phyloP scores from a whole-genome alignment of 139 green algal species.

The Micromonas commoda region DNA sequence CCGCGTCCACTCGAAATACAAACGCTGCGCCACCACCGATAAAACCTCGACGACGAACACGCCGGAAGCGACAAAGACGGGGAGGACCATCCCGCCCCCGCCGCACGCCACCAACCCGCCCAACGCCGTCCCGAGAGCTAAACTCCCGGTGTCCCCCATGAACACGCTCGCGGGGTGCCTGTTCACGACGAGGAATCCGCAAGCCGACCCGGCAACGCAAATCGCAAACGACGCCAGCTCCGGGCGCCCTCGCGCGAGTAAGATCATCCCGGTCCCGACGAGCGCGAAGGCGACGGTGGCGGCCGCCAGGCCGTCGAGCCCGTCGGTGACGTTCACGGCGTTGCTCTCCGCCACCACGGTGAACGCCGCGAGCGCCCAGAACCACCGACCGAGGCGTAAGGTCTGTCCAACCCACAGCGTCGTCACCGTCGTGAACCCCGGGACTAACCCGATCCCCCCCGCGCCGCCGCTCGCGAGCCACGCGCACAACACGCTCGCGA shows the following conservation, averaged over 20 bases:
- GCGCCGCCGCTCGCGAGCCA: background rate
- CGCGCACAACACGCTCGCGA: background rate
- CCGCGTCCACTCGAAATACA: conserved; percentile 43
- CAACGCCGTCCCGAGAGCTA: conserved; percentile 43
- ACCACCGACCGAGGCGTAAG: conserved; percentile 13
- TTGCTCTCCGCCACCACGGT: conserved; percentile 44
- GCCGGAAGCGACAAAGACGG: conserved; percentile 32
- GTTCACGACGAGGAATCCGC: conserved; percentile 48
- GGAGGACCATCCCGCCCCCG: conserved; percentile 22
- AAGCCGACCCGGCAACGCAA: conserved; percentile 38
- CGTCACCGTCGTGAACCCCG: background rate
- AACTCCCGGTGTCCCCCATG: conserved; percentile 54
- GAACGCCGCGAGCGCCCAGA: conserved; percentile 37
- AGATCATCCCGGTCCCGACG: conserved; percentile 27
- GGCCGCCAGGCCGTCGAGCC: conserved; percentile 48
- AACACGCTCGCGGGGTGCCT: conserved; percentile 45
- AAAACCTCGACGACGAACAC: conserved; percentile 43
- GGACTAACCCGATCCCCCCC: background rate
- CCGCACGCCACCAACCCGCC: conserved; percentile 28
- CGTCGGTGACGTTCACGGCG: conserved; percentile 54
- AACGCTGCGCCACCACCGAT: conserved; percentile 43
- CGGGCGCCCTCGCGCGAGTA: conserved; percentile 1
- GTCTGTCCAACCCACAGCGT: background rate
- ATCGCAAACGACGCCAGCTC: conserved; percentile 31
- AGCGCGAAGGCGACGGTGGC: conserved; percentile 33